Evolutionary conservation across 805 yeast species (phyloP).

Genomic region (Komagataella pseudopastoris): DNA sequence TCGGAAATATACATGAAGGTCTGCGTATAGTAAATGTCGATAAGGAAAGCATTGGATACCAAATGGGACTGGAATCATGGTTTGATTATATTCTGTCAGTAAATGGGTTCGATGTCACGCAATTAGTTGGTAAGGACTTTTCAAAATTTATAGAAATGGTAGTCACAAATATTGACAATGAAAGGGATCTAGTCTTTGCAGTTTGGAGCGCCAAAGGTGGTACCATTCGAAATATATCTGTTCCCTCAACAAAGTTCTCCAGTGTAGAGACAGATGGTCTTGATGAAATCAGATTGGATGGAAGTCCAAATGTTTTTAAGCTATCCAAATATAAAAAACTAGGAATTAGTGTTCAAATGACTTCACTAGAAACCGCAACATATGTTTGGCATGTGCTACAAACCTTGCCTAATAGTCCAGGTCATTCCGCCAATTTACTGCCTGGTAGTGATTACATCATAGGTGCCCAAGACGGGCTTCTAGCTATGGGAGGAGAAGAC

Average conservation of each 20-base stretch:
- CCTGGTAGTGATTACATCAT: conserved; percentile 83
- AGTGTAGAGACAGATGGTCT: conserved; percentile 14
- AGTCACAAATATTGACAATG: conserved; percentile 3
- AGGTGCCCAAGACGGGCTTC: conserved; percentile 76
- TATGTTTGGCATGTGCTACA: conserved; percentile 79
- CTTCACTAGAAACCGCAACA: conserved; percentile 62
- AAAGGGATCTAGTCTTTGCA: conserved; percentile 30
- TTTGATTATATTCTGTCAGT: conserved; percentile 80
- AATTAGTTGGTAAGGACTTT: conserved; percentile 4
- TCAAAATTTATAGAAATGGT: conserved; percentile 4
- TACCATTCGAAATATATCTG: conserved; percentile 24
- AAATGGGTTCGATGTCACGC: conserved; percentile 51
- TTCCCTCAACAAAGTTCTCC: conserved; percentile 15
- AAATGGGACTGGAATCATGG: conserved; percentile 61
- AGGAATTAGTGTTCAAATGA: conserved; percentile 65
- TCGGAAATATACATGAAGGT: conserved; percentile 26
- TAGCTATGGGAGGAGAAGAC: conserved; percentile 82
- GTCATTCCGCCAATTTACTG: conserved; percentile 66
- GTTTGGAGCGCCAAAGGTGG: conserved; percentile 91
- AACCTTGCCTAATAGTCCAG: conserved; percentile 68
- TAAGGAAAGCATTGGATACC: conserved; percentile 30
- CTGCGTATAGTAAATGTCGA: conserved; percentile 42
- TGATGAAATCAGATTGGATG: conserved; percentile 12
- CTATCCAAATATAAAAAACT: conserved; percentile 30
- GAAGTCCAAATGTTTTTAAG: conserved; percentile 12